Conservation (phyloP, 306 rosid species). For the Castanopsis chinensis region DNA sequence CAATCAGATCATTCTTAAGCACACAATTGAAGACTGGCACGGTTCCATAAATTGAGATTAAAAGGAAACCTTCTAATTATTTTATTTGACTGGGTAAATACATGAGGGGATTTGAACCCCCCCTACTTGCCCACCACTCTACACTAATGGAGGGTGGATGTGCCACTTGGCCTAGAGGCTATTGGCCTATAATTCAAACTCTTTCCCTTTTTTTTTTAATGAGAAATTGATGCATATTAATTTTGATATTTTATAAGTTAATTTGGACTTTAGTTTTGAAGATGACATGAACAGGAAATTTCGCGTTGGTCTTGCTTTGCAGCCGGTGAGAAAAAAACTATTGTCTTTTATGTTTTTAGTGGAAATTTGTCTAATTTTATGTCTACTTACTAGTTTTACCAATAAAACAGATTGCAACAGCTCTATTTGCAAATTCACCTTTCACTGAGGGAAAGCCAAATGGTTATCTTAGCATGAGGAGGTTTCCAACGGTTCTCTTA, state of each 20-base stretch:
- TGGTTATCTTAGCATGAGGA: constrained; percentile 93
- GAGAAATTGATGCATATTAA: constrained; percentile 17
- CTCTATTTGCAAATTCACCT: constrained; percentile 96
- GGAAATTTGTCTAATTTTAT: constrained; percentile 13
- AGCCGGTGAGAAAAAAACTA: constrained; percentile 75
- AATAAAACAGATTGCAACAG: constrained; percentile 88
- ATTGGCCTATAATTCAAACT: background rate
- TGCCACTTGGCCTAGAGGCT: too few species aligned
- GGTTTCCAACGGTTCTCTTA: constrained; percentile 41
- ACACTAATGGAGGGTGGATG: too few species aligned
- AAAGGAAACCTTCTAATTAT: constrained; percentile 15
- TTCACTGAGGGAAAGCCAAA: constrained; percentile 94
- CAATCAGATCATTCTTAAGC: constrained; percentile 4
- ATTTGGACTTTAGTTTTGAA: constrained; percentile 93
- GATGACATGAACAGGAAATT: constrained; percentile 93
- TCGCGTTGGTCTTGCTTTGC: constrained; percentile 91
- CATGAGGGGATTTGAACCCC: too few species aligned
- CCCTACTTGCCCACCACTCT: too few species aligned
- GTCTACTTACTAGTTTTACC: constrained; percentile 31
- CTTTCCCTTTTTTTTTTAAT: constrained; percentile 3
- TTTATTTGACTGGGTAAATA: too few species aligned
- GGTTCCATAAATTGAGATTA: constrained; percentile 9
- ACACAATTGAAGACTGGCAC: background rate
- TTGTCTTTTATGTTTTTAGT: constrained; percentile 11
- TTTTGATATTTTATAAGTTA: constrained; percentile 56